These are phyloP conservation scores for Acacia pycnantha DNA, from an alignment of 331 rosid genomes.

Conservation along the genomic window DNA sequence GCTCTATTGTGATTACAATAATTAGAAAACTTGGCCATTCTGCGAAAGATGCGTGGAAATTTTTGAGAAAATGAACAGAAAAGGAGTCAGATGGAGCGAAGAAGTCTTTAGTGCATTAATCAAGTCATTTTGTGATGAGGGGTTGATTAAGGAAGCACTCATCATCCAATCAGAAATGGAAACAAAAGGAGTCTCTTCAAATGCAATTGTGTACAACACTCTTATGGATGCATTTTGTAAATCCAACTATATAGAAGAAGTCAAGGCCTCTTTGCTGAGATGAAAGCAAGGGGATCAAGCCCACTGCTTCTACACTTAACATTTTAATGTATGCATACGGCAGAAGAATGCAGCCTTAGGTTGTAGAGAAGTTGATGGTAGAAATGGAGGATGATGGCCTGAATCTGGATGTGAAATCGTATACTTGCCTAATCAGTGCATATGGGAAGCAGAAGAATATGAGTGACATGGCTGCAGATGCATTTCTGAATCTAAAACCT, in stretches of 20 bases:
- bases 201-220: slow-evolving; percentile 75
- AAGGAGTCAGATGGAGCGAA: slow-evolving; percentile 77
- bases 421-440: slow-evolving; percentile 80
- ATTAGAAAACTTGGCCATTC: slow-evolving; percentile 73
- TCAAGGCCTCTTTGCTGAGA: slow-evolving; percentile 81
- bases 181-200: slow-evolving; percentile 61
- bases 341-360: slow-evolving; percentile 81
- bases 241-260: slow-evolving; percentile 79
- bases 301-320: slow-evolving; percentile 70
- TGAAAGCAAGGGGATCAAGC: slow-evolving; percentile 79
- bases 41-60: slow-evolving; percentile 86
- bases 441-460: slow-evolving; percentile 72
- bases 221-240: slow-evolving; percentile 67
- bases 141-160: slow-evolving; percentile 74
- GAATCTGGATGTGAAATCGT: slow-evolving; percentile 73
- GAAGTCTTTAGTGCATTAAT: slow-evolving; percentile 78
- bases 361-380: slow-evolving; percentile 68
- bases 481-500: slow-evolving; percentile 70
- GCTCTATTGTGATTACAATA: slow-evolving; percentile 66
- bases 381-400: slow-evolving; percentile 85
- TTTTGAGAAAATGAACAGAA: slow-evolving; percentile 85
- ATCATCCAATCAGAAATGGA: slow-evolving; percentile 81
- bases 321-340: slow-evolving; percentile 78
- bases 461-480: slow-evolving; percentile 92
- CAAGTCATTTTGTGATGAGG: slow-evolving; percentile 82